Evolutionary conservation across 2,329 filamentous ascomycete genomes (phyloP).

Genomic region (Penicillium sp.): DNA sequence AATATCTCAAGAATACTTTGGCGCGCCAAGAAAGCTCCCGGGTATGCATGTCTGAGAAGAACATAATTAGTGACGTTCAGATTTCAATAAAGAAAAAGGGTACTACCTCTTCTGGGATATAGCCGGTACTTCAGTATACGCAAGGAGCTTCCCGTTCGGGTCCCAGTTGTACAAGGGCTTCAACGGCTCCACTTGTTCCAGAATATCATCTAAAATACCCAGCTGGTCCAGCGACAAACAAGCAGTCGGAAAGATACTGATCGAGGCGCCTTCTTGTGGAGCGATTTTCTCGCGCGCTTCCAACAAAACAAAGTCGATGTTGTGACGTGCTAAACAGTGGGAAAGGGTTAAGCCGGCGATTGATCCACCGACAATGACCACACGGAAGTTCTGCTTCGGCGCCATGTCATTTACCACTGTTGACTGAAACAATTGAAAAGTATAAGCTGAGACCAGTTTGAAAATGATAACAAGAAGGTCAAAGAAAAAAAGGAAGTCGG

Average conservation of each 20-base stretch:
- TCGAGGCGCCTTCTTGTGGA: not conserved
- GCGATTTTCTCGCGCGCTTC: not conserved
- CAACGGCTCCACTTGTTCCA: not conserved
- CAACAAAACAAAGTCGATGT: not conserved
- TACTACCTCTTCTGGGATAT: not conserved
- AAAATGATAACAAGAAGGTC: too few species aligned
- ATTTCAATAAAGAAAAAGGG: not conserved
- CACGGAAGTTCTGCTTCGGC: not conserved
- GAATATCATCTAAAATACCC: not conserved
- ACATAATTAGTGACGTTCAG: not conserved
- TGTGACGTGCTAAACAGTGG: not conserved
- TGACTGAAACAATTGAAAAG: too few species aligned
- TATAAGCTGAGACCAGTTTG: too few species aligned
- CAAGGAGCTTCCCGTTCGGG: not conserved
- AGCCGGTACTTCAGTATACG: not conserved
- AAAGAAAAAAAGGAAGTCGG: too few species aligned
- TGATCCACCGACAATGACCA: not conserved
- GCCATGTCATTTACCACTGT: not conserved
- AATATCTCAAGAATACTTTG: constrained; percentile 10
- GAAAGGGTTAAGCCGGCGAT: not conserved
- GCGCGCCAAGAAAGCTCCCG: constrained; percentile 9
- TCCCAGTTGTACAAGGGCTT: not conserved
- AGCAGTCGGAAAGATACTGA: not conserved
- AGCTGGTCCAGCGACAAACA: not conserved
- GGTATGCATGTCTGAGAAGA: constrained; percentile 9